phyloP scores from a whole-genome alignment of 2,329 filamentous ascomycete species.

The Diaporthe helianthi region DNA sequence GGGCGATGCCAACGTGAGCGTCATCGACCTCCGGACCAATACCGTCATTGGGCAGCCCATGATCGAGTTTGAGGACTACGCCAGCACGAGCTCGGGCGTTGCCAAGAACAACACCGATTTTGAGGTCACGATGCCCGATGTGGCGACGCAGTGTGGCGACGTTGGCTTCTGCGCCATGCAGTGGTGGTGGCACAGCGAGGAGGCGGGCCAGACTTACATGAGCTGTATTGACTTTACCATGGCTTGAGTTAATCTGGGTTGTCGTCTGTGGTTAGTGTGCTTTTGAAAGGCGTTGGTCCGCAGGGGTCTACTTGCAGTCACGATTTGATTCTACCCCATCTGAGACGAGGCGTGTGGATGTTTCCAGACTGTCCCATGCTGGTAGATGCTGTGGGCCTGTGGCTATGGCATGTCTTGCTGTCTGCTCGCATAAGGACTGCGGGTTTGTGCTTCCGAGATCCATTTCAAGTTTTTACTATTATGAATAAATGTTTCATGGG shows the following conservation, averaged over 20 bases:
- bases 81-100: conserved; percentile 38
- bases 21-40: conserved; percentile 55
- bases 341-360: not conserved
- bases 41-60: conserved; percentile 54
- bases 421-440: no score
- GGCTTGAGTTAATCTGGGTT: not conserved
- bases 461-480: not conserved
- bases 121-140: conserved; percentile 41
- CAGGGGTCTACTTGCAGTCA: not conserved
- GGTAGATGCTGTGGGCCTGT: no score
- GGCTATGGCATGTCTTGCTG: not conserved
- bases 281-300: not conserved
- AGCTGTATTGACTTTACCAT: conserved; percentile 34
- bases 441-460: not conserved
- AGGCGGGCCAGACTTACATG: conserved; percentile 32
- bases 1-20: conserved; percentile 55
- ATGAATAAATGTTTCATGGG: not conserved
- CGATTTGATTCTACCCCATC: not conserved
- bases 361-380: no score
- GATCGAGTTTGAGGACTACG: conserved; percentile 41
- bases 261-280: not conserved
- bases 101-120: conserved; percentile 44
- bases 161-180: conserved; percentile 41
- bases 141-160: conserved; percentile 39
- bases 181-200: conserved; percentile 34